Conservation (phyloP, 78 protist species). For the Monocercomonoides exilis region DNA sequence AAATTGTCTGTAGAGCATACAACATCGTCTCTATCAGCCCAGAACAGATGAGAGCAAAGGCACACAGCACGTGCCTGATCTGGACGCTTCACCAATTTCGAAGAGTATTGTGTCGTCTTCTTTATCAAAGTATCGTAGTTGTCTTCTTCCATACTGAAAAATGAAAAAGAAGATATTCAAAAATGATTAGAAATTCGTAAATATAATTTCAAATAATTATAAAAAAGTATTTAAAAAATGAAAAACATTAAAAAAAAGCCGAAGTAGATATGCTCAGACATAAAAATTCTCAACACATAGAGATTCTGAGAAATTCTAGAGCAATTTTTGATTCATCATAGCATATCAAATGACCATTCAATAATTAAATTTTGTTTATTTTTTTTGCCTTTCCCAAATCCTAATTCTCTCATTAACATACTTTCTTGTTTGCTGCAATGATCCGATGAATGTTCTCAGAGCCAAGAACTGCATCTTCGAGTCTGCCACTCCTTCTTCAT, state of each 20-base stretch:
- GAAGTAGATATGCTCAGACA: too few species aligned
- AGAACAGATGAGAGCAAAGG: slow-evolving; percentile 64
- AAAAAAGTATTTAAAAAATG: too few species aligned
- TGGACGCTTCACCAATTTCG: slow-evolving; percentile 58
- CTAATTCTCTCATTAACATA: too few species aligned
- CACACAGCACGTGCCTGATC: slow-evolving; percentile 77
- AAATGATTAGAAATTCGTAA: too few species aligned
- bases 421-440: slow-evolving; percentile 35
- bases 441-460: slow-evolving; percentile 43
- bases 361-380: too few species aligned
- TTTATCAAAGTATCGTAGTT: slow-evolving; percentile 59
- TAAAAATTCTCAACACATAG: too few species aligned
- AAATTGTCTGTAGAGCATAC: background rate
- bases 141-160: slow-evolving; percentile 43
- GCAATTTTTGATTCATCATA: too few species aligned
- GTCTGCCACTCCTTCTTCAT: slow-evolving; percentile 79
- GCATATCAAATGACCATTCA: too few species aligned
- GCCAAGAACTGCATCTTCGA: slow-evolving; percentile 53
- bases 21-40: slow-evolving; percentile 41
- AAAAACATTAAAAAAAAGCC: too few species aligned
- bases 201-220: too few species aligned
- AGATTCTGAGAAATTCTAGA: too few species aligned
- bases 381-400: too few species aligned
- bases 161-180: background rate
- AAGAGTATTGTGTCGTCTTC: slow-evolving; percentile 37